Conservation (phyloP, 768 basidiomycete genomes). For the Tricholoma saponaceum region DNA sequence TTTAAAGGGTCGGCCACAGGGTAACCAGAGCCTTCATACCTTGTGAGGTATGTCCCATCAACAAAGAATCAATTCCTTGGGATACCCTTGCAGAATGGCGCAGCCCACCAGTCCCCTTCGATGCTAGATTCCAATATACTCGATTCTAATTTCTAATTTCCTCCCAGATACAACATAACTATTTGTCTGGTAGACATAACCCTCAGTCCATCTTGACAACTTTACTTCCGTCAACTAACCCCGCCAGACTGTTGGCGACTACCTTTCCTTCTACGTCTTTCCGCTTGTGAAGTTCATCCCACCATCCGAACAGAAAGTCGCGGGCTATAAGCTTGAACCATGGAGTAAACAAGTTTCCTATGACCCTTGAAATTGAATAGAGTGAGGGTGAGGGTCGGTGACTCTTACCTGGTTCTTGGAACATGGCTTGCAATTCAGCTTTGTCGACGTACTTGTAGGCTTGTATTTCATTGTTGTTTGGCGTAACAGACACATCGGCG, state of each 20-base stretch:
- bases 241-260: conserved; percentile 58
- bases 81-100: neutral
- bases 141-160: neutral
- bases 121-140: neutral
- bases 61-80: neutral
- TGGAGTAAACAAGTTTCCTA: conserved; percentile 90
- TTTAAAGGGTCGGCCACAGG: conserved; percentile 42
- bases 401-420: conserved; percentile 65
- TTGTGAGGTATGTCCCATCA: neutral
- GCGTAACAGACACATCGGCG: conserved; percentile 74
- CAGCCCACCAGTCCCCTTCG: neutral
- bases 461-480: conserved; percentile 89
- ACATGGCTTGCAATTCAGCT: conserved; percentile 88
- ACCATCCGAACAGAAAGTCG: conserved; percentile 97
- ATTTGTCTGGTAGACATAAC: neutral
- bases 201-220: conserved; percentile 49
- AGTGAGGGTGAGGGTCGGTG: too few relatives aligned
- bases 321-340: conserved; percentile 99
- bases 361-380: neutral
- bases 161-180: neutral
- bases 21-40: conserved; percentile 1
- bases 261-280: conserved; percentile 53
- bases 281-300: conserved; percentile 82
- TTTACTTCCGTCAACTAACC: conserved; percentile 65
- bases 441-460: conserved; percentile 90